Evolutionary conservation across 2,329 filamentous ascomycete genomes (phyloP), one percentile per base, ranked within the genome.

Genomic region (Ophiostoma angusticollis): DNA sequence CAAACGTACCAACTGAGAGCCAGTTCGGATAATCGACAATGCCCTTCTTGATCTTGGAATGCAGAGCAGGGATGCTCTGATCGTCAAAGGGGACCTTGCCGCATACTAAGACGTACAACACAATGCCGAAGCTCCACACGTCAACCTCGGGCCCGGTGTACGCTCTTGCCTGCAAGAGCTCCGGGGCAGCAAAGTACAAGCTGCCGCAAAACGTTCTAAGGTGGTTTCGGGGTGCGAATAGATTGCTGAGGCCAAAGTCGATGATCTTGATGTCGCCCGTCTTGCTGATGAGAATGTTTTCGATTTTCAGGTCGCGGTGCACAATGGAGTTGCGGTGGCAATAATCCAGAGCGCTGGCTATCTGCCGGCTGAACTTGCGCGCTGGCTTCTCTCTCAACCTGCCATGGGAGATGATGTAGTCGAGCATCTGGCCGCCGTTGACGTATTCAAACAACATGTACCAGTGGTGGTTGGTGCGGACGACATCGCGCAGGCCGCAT

Each of bases 381-480:
- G 91, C 91, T 61, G 94, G 89, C 62, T 96, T 96, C 64, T 98
- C 91, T 68, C 96, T 96, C 47, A 98, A 68, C 54, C 93, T 84
- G 42, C 89, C 91, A 54, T 98, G 91, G 4, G 87, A 95, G 56
- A 98, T 98, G 58, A 98, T 98, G 62, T 96, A 98, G 64, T 98
- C 91, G 45, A 98, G 77, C 91, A 98, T 96, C 63, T 98, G 91
- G 14, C 91, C 91, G 34, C 91, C 91, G 55, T 98, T 95, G 60
- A 98, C 91, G 58, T 91, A 95, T 63, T 98, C 91, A 55, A 94
- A 98, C 37, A 98, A 77, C 91, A 98, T 98, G 62, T 98, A 98
- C 91, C 91, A 98, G 61, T 98, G 91, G 58, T 95, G 91, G 54
- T 91, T 89, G 36, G 91, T 96, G 42, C 87, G 80, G 41, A 96